phyloP scores from a whole-genome alignment of 495 filamentous ascomycete species.

The Aspergillus leporis region DNA sequence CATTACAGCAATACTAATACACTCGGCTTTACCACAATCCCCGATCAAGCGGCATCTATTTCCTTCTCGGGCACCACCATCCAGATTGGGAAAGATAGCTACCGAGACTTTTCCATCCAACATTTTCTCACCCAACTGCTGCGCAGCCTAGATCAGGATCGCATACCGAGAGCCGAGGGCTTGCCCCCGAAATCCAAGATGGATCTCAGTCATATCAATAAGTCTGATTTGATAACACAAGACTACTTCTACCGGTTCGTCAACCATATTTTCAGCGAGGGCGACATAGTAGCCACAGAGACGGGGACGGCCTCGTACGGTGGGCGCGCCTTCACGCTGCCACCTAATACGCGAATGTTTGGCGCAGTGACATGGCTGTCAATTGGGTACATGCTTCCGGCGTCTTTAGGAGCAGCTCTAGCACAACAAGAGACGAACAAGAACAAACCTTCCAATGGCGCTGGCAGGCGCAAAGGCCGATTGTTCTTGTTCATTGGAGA shows the following conservation, averaged over 20 bases:
- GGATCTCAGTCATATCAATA: slow-evolving; percentile 14
- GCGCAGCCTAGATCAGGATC: slow-evolving; percentile 20
- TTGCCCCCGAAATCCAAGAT: slow-evolving; percentile 16
- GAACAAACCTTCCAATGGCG: neutral
- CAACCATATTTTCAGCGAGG: slow-evolving; percentile 30
- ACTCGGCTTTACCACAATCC: slow-evolving; percentile 30
- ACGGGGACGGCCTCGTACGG: slow-evolving; percentile 43
- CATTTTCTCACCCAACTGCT: slow-evolving; percentile 25
- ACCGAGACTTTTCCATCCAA: slow-evolving; percentile 24
- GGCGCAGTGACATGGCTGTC: slow-evolving; percentile 42
- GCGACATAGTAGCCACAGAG: slow-evolving; percentile 43
- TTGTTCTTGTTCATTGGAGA: slow-evolving; percentile 79
- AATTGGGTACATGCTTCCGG: slow-evolving; percentile 50
- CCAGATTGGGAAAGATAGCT: slow-evolving; percentile 29
- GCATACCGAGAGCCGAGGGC: slow-evolving; percentile 15
- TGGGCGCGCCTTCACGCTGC: slow-evolving; percentile 30
- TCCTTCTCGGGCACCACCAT: slow-evolving; percentile 29
- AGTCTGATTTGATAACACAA: slow-evolving; percentile 28
- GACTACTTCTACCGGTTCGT: slow-evolving; percentile 33
- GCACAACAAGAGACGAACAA: slow-evolving; percentile 32
- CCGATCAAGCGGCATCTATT: slow-evolving; percentile 28
- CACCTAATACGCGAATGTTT: slow-evolving; percentile 32
- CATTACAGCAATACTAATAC: slow-evolving; percentile 42
- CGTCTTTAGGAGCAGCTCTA: slow-evolving; percentile 48
- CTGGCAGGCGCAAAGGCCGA: slow-evolving; percentile 18